Evolutionary conservation across 2,329 filamentous ascomycete genomes (phyloP).

Genomic region (Neopestalotiopsis rosae): DNA sequence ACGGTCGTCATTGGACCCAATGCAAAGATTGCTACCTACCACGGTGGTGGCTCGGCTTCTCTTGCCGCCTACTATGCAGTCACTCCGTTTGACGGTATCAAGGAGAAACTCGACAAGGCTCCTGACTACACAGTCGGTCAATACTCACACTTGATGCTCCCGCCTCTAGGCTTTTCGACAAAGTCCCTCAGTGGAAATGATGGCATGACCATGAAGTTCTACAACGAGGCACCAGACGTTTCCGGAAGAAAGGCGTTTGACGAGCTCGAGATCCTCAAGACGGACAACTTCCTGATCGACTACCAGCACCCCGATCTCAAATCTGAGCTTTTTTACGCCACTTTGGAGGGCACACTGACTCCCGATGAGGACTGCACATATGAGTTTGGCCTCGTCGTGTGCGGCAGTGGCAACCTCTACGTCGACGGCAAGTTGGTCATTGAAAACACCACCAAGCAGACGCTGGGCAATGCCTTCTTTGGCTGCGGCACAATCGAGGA

Average conservation of each 20-base stretch:
- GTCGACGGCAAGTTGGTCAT: conserved; percentile 67
- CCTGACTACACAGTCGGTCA: conserved; percentile 63
- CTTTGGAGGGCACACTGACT: conserved; percentile 65
- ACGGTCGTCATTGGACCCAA: conserved; percentile 64
- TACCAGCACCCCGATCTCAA: conserved; percentile 59
- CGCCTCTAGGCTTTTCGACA: conserved; percentile 58
- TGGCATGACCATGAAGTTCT: conserved; percentile 68
- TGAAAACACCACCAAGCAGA: conserved; percentile 70
- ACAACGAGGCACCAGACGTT: conserved; percentile 57
- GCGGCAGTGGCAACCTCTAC: conserved; percentile 69
- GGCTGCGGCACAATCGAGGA: conserved; percentile 69
- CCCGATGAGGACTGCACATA: conserved; percentile 66
- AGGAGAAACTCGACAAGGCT: conserved; percentile 45
- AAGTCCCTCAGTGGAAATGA: conserved; percentile 56
- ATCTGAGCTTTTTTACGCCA: conserved; percentile 60
- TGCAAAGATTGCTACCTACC: conserved; percentile 60
- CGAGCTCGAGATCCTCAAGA: conserved; percentile 51
- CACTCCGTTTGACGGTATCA: conserved; percentile 75
- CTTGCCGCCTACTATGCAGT: conserved; percentile 69
- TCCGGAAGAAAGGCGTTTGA: conserved; percentile 56
- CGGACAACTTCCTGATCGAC: conserved; percentile 55
- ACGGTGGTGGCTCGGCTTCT: conserved; percentile 71
- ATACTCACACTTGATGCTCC: conserved; percentile 69
- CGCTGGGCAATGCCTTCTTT: conserved; percentile 68
- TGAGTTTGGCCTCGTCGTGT: conserved; percentile 70